Evolutionary conservation across 1,139 yeast genomes (phyloP).

Genomic region (Kodamaea sp.): DNA sequence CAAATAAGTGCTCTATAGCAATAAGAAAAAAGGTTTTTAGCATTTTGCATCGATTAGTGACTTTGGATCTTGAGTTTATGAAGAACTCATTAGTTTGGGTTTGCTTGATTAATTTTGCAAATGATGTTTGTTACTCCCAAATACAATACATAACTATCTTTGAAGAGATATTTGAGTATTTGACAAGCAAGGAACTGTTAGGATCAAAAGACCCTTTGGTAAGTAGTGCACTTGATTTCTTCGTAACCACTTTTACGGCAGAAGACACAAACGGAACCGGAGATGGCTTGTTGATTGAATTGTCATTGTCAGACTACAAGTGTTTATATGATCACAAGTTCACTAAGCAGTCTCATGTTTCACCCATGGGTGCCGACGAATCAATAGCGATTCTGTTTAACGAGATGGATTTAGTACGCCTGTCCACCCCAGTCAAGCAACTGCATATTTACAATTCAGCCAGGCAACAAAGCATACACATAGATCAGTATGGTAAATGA

Average conservation of each 20-base stretch:
- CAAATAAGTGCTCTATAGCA: background rate
- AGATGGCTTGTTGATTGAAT: conserved; percentile 5
- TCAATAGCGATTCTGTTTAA: too few relatives aligned
- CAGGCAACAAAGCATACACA: conserved; percentile 31
- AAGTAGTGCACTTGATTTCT: conserved; percentile 23
- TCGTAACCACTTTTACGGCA: conserved; percentile 20
- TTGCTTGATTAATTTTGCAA: conserved; percentile 25
- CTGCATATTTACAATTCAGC: conserved; percentile 14
- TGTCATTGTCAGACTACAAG: conserved; percentile 14
- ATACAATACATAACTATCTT: conserved; percentile 20
- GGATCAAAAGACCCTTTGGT: conserved; percentile 20
- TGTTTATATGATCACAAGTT: conserved; percentile 12
- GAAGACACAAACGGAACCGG: conserved; percentile 3
- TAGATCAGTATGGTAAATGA: conserved; percentile 25
- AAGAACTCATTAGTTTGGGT: conserved; percentile 24
- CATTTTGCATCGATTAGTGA: conserved; percentile 10
- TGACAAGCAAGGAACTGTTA: conserved; percentile 11
- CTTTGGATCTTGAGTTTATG: conserved; percentile 8
- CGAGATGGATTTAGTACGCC: too few relatives aligned
- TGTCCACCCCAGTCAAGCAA: too few relatives aligned
- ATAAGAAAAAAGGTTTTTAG: conserved; percentile 7
- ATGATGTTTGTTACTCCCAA: conserved; percentile 31
- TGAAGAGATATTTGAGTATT: conserved; percentile 18
- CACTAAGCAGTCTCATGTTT: background rate
- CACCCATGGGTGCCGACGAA: background rate